Conservation (phyloP, 257 asterid genomes). For the Fraxinus cuspidata region DNA sequence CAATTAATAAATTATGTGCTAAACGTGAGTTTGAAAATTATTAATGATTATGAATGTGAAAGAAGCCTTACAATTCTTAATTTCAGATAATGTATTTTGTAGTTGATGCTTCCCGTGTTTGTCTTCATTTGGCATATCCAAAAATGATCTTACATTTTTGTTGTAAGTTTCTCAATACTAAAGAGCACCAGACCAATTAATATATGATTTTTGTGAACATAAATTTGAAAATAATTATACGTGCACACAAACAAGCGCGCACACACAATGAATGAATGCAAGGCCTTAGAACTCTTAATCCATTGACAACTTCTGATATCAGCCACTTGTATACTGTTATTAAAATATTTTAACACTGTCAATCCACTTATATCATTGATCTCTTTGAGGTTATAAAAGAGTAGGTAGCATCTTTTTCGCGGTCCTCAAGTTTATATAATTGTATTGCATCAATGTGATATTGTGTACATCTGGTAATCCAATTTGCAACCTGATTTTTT, state of each 20-base stretch:
- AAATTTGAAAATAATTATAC: neutral
- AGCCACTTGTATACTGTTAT: neutral
- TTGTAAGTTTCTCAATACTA: neutral
- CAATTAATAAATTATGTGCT: neutral
- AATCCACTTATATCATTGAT: too few relatives aligned
- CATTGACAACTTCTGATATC: neutral
- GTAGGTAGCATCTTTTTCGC: neutral
- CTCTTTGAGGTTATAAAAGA: too few relatives aligned
- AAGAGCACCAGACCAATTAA: neutral
- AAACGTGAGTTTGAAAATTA: neutral
- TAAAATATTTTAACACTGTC: too few relatives aligned
- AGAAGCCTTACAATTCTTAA: neutral
- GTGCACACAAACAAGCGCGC: too few relatives aligned
- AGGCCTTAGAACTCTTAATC: slow-evolving; percentile 1
- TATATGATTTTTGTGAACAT: neutral
- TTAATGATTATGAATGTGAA: neutral
- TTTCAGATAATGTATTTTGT: neutral
- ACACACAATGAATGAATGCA: neutral
- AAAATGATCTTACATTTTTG: too few relatives aligned
- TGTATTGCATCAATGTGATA: neutral
- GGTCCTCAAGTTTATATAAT: neutral
- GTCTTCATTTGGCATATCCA: neutral
- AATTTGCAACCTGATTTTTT: neutral
- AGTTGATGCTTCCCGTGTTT: neutral
- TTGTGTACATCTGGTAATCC: neutral